phyloP scores from a whole-genome alignment of 345 rosid genomes.

The Salix suchowensis region DNA sequence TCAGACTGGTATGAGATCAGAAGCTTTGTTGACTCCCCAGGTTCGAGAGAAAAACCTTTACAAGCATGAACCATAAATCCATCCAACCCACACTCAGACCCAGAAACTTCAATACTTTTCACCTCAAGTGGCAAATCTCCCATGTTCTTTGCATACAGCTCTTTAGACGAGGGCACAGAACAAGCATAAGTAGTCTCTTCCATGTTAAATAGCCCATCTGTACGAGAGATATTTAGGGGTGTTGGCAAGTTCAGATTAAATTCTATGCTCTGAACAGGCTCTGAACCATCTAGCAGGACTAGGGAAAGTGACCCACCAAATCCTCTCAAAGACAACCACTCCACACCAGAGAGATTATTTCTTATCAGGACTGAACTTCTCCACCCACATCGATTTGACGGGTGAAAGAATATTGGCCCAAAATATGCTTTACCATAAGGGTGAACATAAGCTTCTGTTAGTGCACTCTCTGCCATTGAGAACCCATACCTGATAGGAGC shows the following conservation, averaged over 20 bases:
- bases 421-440: conserved; percentile 50
- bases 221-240: conserved; percentile 37
- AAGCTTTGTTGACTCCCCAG: conserved; percentile 61
- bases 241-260: conserved; percentile 42
- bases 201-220: conserved; percentile 24
- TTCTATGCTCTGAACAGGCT: conserved; percentile 48
- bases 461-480: conserved; percentile 44
- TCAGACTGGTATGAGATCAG: conserved; percentile 49
- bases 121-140: conserved; percentile 68
- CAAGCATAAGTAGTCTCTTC: conserved; percentile 41
- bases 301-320: conserved; percentile 51
- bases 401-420: conserved; percentile 63
- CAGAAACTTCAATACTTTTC: conserved; percentile 50
- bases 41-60: conserved; percentile 49
- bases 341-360: conserved; percentile 74
- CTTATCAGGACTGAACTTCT: conserved; percentile 61
- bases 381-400: conserved; percentile 61
- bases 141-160: conserved; percentile 51
- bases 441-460: conserved; percentile 50
- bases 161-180: conserved; percentile 49
- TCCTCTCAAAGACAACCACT: conserved; percentile 66
- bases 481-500: conserved; percentile 39
- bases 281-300: conserved; percentile 45
- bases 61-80: conserved; percentile 57
- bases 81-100: conserved; percentile 44